Evolutionary conservation across 1,139 yeast genomes (phyloP).

Genomic region (Saccharomyces pastorianus): DNA sequence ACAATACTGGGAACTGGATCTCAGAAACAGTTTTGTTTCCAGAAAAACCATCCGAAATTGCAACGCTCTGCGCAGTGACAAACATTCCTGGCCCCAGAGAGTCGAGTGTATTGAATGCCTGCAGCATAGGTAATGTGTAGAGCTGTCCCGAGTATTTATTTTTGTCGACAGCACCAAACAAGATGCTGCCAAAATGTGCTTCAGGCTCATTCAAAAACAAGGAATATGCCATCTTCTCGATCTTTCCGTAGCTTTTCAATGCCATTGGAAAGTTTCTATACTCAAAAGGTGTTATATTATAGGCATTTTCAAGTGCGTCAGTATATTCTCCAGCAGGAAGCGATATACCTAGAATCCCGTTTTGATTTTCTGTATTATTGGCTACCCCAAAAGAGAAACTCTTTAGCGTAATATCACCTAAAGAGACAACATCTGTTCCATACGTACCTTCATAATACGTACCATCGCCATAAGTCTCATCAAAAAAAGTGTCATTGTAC

Average conservation of each 20-base stretch:
- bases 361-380: not conserved
- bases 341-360: conserved; percentile 2
- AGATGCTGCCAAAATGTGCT: conserved; percentile 37
- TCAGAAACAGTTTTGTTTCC: conserved; percentile 20
- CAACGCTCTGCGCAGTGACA: conserved; percentile 38
- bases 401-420: not conserved
- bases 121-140: conserved; percentile 38
- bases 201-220: conserved; percentile 16
- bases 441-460: not conserved
- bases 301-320: not conserved
- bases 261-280: not conserved
- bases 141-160: conserved; percentile 43
- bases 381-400: conserved; percentile 1
- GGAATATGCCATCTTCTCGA: not conserved
- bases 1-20: conserved; percentile 37
- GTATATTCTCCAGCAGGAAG: not conserved
- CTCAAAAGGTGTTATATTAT: not conserved
- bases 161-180: conserved; percentile 55
- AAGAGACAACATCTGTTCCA: conserved; percentile 1
- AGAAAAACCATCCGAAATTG: conserved; percentile 33
- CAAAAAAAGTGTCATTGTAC: not conserved
- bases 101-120: conserved; percentile 33
- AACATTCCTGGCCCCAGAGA: conserved; percentile 31
- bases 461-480: not conserved
- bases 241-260: not conserved